These are phyloP conservation scores for Linnemannia schmuckeri DNA, from an alignment of 192 early-diverging fungal genomes.

Conservation along the genomic window DNA sequence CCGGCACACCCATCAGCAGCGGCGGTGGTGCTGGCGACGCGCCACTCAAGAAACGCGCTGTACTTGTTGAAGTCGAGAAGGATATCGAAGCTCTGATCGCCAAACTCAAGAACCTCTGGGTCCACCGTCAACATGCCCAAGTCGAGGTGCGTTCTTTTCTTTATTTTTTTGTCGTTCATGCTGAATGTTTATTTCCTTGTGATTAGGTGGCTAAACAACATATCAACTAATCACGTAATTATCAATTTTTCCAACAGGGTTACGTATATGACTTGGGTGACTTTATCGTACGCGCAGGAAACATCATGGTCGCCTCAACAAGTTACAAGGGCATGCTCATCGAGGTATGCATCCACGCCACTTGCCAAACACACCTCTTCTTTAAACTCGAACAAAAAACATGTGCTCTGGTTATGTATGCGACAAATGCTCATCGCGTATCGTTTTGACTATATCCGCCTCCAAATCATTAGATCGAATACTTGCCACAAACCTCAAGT, in stretches of 20 bases:
- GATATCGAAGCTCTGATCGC: conserved; percentile 64
- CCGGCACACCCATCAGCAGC: conserved; percentile 6
- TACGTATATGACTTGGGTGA: conserved; percentile 65
- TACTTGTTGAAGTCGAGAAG: conserved; percentile 65
- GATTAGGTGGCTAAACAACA: too few relatives aligned
- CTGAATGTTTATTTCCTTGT: background rate
- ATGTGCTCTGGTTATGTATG: background rate
- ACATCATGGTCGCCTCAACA: conserved; percentile 64
- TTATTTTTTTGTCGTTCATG: too few relatives aligned
- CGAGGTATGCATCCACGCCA: conserved; percentile 49
- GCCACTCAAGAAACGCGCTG: conserved; percentile 37
- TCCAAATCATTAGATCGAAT: conserved; percentile 59
- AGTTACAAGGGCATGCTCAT: conserved; percentile 69
- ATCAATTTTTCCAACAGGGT: conserved; percentile 36
- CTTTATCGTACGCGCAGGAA: conserved; percentile 67
- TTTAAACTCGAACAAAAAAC: background rate
- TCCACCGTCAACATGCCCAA: conserved; percentile 61
- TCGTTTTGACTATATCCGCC: background rate
- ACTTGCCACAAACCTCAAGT: conserved; percentile 62
- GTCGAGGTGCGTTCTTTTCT: conserved; percentile 54
- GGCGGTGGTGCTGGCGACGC: background rate
- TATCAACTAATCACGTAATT: too few relatives aligned
- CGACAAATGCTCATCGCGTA: background rate
- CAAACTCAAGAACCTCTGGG: conserved; percentile 66
- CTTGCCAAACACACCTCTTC: background rate